These are phyloP conservation scores for Saccharomycopsis javanensis DNA, from an alignment of 805 yeast species.

Conservation along the genomic window DNA sequence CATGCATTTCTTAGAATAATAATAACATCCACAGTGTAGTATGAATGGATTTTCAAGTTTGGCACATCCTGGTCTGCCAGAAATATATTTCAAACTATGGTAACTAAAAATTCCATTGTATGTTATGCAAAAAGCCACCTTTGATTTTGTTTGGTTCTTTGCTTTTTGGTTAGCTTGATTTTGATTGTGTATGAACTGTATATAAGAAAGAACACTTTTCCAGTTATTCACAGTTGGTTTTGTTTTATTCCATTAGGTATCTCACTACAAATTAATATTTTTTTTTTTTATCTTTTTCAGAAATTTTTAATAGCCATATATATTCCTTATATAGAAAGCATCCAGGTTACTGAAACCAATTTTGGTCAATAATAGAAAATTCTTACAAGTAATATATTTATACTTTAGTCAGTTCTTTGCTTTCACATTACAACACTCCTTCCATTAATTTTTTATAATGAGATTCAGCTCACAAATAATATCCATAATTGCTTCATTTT, in stretches of 20 bases:
- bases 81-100: background rate
- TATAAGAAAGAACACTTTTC: background rate
- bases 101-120: background rate
- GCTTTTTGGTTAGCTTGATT: background rate
- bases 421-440: no score
- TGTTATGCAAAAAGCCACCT: background rate
- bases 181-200: background rate
- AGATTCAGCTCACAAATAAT: constrained; percentile 5
- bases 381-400: no score
- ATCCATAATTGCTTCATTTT: background rate
- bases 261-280: no score
- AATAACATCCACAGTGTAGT: background rate
- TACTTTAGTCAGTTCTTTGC: no score
- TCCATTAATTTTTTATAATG: background rate
- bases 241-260: no score
- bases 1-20: background rate
- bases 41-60: background rate
- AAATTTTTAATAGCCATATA: no score
- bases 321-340: no score
- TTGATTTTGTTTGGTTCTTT: background rate
- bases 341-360: no score
- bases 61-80: background rate
- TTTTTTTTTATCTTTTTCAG: no score
- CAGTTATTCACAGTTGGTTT: no score
- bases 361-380: no score